Percentiles rank a stretch among this genome's conserved stretches.
phyloP scores from a whole-genome alignment of 805 yeast genomes.

The Dipodascopsis uninucleata region DNA sequence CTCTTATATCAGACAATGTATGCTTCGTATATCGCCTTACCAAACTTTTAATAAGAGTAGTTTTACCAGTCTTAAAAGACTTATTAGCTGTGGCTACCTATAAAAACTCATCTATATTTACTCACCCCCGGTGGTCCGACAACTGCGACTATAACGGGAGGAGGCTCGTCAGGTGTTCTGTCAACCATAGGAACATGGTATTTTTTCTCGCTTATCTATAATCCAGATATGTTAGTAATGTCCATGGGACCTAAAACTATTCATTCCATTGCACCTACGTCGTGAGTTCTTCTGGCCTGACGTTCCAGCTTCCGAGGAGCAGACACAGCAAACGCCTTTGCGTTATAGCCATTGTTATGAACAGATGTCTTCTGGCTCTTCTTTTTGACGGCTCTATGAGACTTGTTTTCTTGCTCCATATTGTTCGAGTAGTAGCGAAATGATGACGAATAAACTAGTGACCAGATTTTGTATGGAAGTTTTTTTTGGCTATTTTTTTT shows the following conservation, averaged over 20 bases:
- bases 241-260: too few species aligned
- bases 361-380: constrained; percentile 35
- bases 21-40: constrained; percentile 86
- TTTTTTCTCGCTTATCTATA: constrained; percentile 61
- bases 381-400: constrained; percentile 58
- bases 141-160: constrained; percentile 92
- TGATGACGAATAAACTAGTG: too few species aligned
- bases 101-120: neutral
- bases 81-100: neutral
- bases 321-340: constrained; percentile 75
- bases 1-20: constrained; percentile 78
- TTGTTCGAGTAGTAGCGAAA: too few species aligned
- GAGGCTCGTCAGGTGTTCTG: constrained; percentile 94
- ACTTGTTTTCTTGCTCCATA: constrained; percentile 66
- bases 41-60: constrained; percentile 84
- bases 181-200: constrained; percentile 97
- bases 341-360: constrained; percentile 73
- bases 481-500: too few species aligned
- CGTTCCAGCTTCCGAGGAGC: constrained; percentile 84
- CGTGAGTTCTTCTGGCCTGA: constrained; percentile 80
- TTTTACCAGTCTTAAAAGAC: constrained; percentile 68
- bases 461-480: too few species aligned
- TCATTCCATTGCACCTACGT: constrained; percentile 40
- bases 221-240: neutral
- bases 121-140: constrained; percentile 90